Base-by-base conservation (phyloP, 176 grass and related monocot genomes). In the Hyparrhenia diplandra region DNA sequence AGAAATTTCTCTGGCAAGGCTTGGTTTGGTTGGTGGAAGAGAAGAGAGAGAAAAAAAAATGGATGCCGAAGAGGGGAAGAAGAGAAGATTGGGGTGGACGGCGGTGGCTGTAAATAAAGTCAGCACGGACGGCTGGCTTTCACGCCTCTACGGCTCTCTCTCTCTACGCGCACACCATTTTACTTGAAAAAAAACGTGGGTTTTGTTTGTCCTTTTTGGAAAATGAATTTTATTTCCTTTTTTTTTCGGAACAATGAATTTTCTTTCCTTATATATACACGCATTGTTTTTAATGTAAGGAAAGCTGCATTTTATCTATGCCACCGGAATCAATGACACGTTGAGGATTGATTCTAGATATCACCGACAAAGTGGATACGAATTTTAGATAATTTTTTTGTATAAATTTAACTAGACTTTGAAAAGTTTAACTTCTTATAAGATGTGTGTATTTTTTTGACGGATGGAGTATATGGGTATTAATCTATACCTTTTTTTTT, bases 51-150 rank as follows among this genome's bases (percentile, higher is more conserved):
- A 5, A 24, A 12, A 57, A 60, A 25, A 29, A 35, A 23, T 10
- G 66, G 13, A 21, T 36, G 41, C 3, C 14, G 8, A 10, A 10
- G 21, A 57, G 36, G 3, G 9, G 32, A 43, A 10, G 25, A 57
- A 7, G 24, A 29, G 77, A 55, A 13, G 71, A 23, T 28, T 80
- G 60, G 64, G 77, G n/a, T n/a, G n/a, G n/a, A n/a, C 28, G 78
- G 49, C 12, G 67, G 23, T 72, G 67, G 42, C 52, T 69, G 73
- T 60, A 16, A 29, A 63, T 77, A 67, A 83, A 83, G 5, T 77
- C 79, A 54, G 78, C 70, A 35, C 20, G n/a, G 31, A 64, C 34
- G 9, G 28, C 31, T 32, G n/a, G 52, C 52, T 57, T 34, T n/a
- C 73, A 45, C 73, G 27, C 4, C n/a, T n/a, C n/a, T n/a, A n/a